phyloP scores from a whole-genome alignment of 345 rosid genomes.

The Eucalyptus marginata region DNA sequence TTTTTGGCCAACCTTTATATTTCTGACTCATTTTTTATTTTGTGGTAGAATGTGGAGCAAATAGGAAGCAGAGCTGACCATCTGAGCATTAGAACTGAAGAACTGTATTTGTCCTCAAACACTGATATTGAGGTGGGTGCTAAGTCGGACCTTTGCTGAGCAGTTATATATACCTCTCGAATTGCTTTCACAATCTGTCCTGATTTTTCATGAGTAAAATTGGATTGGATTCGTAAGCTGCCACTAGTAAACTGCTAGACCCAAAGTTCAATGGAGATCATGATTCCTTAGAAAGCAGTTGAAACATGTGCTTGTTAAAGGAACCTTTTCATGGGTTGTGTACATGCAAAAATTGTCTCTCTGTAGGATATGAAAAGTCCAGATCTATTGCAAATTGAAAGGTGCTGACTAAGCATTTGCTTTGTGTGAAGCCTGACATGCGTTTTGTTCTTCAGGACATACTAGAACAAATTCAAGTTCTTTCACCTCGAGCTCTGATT shows the following conservation, averaged over 20 bases:
- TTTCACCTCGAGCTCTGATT: conserved; percentile 64
- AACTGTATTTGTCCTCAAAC: conserved; percentile 21
- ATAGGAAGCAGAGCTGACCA: conserved; percentile 82
- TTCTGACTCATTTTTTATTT: neutral
- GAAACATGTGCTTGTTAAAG: neutral
- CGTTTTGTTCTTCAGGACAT: conserved; percentile 41
- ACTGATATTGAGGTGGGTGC: conserved; percentile 46
- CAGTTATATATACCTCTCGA: neutral
- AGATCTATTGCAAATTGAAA: neutral
- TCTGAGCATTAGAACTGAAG: conserved; percentile 43
- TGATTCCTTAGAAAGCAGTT: neutral
- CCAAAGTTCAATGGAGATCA: neutral
- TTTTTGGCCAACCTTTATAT: neutral
- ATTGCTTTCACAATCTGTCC: neutral
- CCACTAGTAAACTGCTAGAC: neutral
- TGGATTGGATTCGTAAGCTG: neutral
- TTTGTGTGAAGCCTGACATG: neutral
- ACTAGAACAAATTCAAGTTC: conserved; percentile 39
- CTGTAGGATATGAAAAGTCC: neutral
- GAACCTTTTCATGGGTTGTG: neutral
- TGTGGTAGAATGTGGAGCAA: conserved; percentile 73
- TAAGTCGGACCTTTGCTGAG: neutral
- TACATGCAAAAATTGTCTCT: neutral
- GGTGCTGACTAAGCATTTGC: neutral
- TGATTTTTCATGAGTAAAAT: neutral